Percentiles rank a stretch among this genome's conserved stretches.
phyloP scores from a whole-genome alignment of 2,329 filamentous ascomycete genomes.

The Cordyceps militaris region DNA sequence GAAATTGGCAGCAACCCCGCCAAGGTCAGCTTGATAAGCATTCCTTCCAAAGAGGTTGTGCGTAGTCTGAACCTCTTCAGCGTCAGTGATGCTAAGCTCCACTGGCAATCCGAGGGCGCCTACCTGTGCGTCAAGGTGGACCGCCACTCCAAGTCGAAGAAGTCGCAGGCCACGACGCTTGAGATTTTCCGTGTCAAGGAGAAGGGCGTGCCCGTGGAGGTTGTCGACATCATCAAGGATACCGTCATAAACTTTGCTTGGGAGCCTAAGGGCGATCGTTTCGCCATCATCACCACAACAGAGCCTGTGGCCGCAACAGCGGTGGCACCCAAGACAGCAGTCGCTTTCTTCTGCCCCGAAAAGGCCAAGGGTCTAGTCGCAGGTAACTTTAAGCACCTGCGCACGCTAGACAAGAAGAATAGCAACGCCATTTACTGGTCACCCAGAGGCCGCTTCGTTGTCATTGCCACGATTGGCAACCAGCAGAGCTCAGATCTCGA shows the following conservation, averaged over 20 bases:
- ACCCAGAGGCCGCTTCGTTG: conserved; percentile 87
- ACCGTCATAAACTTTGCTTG: conserved; percentile 99
- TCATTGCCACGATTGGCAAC: conserved; percentile 87
- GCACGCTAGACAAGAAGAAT: conserved; percentile 97
- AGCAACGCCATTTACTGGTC: conserved; percentile 99
- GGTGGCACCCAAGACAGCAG: conserved; percentile 86
- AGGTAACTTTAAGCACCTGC: conserved; percentile 94
- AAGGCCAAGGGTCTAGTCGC: conserved; percentile 74
- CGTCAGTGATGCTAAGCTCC: conserved; percentile 92
- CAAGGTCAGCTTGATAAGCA: conserved; percentile 92
- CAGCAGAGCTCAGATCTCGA: conserved; percentile 92
- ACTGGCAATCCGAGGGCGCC: conserved; percentile 93
- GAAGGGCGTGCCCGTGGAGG: conserved; percentile 97
- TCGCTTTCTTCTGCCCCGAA: conserved; percentile 94
- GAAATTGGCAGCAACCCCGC: conserved; percentile 97
- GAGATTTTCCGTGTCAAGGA: conserved; percentile 97
- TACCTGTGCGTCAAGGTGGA: conserved; percentile 99
- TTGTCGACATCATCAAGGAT: conserved; percentile 95
- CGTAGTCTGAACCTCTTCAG: conserved; percentile 96
- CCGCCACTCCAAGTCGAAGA: conserved; percentile 97
- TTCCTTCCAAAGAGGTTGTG: conserved; percentile 90
- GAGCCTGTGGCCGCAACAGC: conserved; percentile 73
- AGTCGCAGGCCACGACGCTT: conserved; percentile 90
- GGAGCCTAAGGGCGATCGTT: conserved; percentile 96
- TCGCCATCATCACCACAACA: conserved; percentile 91